phyloP scores from a whole-genome alignment of 306 rosid genomes.

The Psophocarpus tetragonolobus region DNA sequence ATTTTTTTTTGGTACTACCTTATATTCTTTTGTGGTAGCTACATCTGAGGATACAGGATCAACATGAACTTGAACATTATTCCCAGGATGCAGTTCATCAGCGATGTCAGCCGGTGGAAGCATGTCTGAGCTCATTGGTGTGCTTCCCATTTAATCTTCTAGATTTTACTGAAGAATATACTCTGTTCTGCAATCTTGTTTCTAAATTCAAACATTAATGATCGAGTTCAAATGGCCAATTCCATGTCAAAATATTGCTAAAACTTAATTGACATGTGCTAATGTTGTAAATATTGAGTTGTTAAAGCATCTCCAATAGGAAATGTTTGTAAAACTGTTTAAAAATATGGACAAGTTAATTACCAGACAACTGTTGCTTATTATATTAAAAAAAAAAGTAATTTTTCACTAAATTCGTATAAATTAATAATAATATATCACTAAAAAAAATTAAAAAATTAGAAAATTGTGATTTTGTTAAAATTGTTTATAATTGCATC shows the following conservation, averaged over 20 bases:
- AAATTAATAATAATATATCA: too few species aligned
- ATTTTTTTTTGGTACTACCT: conserved; percentile 33
- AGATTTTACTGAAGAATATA: not conserved
- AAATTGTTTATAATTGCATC: too few species aligned
- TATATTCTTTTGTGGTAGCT: conserved; percentile 36
- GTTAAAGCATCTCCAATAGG: conserved; percentile 1
- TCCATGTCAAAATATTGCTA: not conserved
- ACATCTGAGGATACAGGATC: conserved; percentile 48
- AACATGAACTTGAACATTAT: conserved; percentile 30
- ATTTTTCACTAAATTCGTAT: too few species aligned
- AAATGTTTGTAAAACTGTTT: too few species aligned
- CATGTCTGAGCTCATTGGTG: conserved; percentile 1
- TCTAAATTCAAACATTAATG: not conserved
- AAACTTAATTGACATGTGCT: conserved; percentile 27
- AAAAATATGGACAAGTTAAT: too few species aligned
- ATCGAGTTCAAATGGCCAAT: not conserved
- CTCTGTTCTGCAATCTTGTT: not conserved
- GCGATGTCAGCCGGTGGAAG: conserved; percentile 46
- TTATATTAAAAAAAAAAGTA: too few species aligned
- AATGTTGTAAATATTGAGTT: not conserved
- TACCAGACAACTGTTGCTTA: too few species aligned
- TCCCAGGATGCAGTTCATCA: conserved; percentile 44
- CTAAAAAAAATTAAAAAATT: too few species aligned
- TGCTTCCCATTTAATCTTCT: conserved; percentile 39
- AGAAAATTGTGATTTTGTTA: too few species aligned